Base-by-base conservation (phyloP, 2,329 filamentous ascomycete genomes). In the Sporothrix schenckii region DNA sequence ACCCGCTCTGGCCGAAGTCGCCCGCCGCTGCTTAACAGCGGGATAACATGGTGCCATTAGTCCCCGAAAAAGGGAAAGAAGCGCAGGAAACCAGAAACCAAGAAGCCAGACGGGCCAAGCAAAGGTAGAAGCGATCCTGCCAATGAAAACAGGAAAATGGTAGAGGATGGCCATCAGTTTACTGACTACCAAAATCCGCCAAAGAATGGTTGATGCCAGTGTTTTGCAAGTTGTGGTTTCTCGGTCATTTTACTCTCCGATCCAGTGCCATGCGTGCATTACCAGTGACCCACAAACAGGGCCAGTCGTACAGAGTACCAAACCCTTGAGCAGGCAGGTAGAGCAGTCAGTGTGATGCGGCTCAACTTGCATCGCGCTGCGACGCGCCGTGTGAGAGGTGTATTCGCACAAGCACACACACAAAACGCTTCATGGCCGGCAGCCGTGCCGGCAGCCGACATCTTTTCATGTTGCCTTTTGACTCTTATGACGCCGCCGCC, bases 11-110 rank as follows among this genome's bases (percentile, higher is more conserved):
- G 34, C 34, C 34, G 34, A 34, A 34, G 34, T 34, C 56, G 56
- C 56, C 56, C 56, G 56, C 54, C 54, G n/a, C 54, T 30, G 30
- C 56, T 39, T n/a, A 44, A 61, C 44, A 21, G 34, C 34, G 56
- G 56, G 34, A 61, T 34, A 44, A 44, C 56, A 19, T 61, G 56
- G 34, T 24, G 44, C 56, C 34, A 61, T 34, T 61, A 39, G 56
- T 10, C 44, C 34, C 19, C 19, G 19, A 10, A 24, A 21, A 61
- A 24, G 34, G 44, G 34, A 61, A 61, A 44, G 34, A 13, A 9
- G 4, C 24, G 14, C 13, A 54, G 27, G 24, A 21, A 19, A 19
- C 16, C 47, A 34, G 56, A 61, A 39, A 61, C 9, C 56, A n/a
- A 39, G n/a, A 61, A 14, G 34, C 56, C 41, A 16, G 53, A 41